Base-by-base conservation (phyloP, 768 basidiomycete species). In the Agrocybe praecox region DNA sequence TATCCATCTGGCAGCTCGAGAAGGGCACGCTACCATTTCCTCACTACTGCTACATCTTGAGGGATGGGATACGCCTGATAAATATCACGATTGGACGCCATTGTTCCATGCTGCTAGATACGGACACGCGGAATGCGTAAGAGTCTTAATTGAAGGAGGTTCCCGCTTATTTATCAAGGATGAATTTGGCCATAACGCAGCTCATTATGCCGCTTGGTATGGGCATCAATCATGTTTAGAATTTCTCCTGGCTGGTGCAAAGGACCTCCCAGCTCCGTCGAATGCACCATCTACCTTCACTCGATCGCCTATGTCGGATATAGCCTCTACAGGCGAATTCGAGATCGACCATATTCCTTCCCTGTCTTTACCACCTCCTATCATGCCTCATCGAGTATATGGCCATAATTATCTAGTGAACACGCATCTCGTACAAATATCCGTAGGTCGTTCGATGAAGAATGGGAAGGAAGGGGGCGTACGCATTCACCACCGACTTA, bases 51-150 rank as follows among this genome's bases (percentile, higher is more conserved):
- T 94, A 4, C 77, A 77, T 26, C 85, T 85, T 40, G 88, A 85
- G 48, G 93, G 87, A 36, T 93, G 88, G 86, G 94, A 93, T 71
- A 80, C 83, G 8, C 87, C 89, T 1, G 97, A 99, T 80, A 98
- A 96, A 73, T 98, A 96, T 72, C 91, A 96, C 67, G 94, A 97
- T 69, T 98, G 96, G 94, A 98, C 96, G 7, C 97, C 97, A 22
- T 80, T 98, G 44, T 94, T 96, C 67, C 96, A 98, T 71, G 94
- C 97, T 2, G 89, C 95, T 6, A 88, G 93, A 34, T 89, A 94
- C 59, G 95, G 96, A 1, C 89, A 87, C 60, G 72, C 80, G 17
- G 77, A 78, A 7, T 96, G 92, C 66, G 82, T 98, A 42, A 74
- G 76, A 36, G 80, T 91, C n/a, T 80, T 98, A 19, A 78, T 98